Evolutionary conservation across 768 basidiomycete genomes (phyloP), one percentile per base, ranked within the genome.

Genomic region (Leccinum fibrillosum): DNA sequence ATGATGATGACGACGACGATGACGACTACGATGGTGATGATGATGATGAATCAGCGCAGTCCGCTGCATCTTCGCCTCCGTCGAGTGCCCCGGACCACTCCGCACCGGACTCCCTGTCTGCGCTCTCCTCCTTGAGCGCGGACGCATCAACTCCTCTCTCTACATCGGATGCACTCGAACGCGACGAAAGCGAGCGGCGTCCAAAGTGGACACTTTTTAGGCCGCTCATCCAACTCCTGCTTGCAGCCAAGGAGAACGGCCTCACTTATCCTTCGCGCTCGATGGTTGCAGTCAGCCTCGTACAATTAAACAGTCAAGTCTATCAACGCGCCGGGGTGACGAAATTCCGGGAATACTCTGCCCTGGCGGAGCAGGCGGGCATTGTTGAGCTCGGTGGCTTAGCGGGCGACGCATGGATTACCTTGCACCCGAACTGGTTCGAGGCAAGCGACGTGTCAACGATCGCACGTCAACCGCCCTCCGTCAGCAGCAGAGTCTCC

Each of bases 251-350:
- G 32, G 58, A 60, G 15, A 71, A 68, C 5, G 79, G 79, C 4
- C 56, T 67, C 26, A 0, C 39, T 26, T 72, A 64, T 17, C 74
- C 80, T 12, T 66, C 72, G 4, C 78, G 80, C n/a, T 77, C 79
- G 15, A 58, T 8, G 1, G 57, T 84, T 19, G 78, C 76, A 5
- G 0, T 63, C 13, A 71, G 73, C 13, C 66, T 84, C 2, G 7
- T 62, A n/a, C 51, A 65, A 28, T 30, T 17, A 21, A 73, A 76
- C 48, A 67, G 67, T 17, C 48, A 60, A 25, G 45, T 62, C 28
- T 74, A 74, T 54, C 44, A 45, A 47, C 68, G 62, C 13, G 68
- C 49, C 0, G 74, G 74, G 4, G 72, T 64, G 55, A 56, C 44
- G 0, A 66, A 11, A 35, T 74, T 74, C 55, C 59, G 56, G 47